Percentiles rank a stretch among this genome's conserved stretches.
Conservation (phyloP, 2,329 filamentous ascomycete species). For the Chrysoporthe cubensis region DNA sequence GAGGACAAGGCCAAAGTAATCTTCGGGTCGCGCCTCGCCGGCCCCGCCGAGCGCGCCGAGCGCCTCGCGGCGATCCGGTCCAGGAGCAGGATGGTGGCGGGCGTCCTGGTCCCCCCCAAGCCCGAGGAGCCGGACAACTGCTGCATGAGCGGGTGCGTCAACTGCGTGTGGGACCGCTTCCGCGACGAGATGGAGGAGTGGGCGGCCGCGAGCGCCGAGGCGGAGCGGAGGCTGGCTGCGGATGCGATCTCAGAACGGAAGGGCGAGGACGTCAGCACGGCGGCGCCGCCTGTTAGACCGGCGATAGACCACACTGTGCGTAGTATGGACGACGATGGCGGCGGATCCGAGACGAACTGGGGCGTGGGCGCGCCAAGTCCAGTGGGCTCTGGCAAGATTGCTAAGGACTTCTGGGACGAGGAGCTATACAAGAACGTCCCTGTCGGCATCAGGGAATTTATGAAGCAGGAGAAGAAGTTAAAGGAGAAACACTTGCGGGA, state of each 20-base stretch:
- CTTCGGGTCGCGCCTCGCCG: slow-evolving; percentile 79
- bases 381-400: slow-evolving; percentile 40
- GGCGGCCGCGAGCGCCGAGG: slow-evolving; percentile 68
- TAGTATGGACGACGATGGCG: slow-evolving; percentile 81
- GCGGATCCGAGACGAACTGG: slow-evolving; percentile 75
- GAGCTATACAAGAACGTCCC: slow-evolving; percentile 81
- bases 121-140: slow-evolving; percentile 95
- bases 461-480: slow-evolving; percentile 92
- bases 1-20: slow-evolving; percentile 68
- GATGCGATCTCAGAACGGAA: slow-evolving; percentile 6
- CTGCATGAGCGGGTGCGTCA: slow-evolving; percentile 98
- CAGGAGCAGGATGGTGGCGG: slow-evolving; percentile 70
- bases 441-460: slow-evolving; percentile 93
- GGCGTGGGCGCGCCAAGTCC: slow-evolving; percentile 41
- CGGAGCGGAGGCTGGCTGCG: slow-evolving; percentile 56
- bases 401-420: slow-evolving; percentile 61
- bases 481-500: slow-evolving; percentile 72
- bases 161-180: slow-evolving; percentile 94
- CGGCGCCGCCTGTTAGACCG: slow-evolving; percentile 10
- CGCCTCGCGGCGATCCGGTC: slow-evolving; percentile 61
- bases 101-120: slow-evolving; percentile 79
- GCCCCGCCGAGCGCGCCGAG: slow-evolving; percentile 70
- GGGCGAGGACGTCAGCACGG: not conserved
- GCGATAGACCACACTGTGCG: slow-evolving; percentile 43
- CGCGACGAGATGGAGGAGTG: slow-evolving; percentile 92